Evolutionary conservation across 2,329 filamentous ascomycete species (phyloP).

Genomic region (Botrytis medusae): DNA sequence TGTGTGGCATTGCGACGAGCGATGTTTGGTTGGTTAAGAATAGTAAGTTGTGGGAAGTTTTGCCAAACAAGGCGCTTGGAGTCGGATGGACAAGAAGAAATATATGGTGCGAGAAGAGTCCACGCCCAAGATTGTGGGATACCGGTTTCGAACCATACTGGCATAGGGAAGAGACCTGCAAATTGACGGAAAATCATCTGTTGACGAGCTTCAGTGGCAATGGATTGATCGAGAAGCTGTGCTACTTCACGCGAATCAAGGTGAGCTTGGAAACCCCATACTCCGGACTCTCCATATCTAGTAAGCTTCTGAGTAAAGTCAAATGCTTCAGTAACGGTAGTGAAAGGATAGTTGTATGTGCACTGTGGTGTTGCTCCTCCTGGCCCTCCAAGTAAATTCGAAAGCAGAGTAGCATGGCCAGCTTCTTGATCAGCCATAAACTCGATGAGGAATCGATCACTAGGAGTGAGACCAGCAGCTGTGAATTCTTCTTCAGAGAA

Average conservation of each 20-base stretch:
- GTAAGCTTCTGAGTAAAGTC: conserved; percentile 88
- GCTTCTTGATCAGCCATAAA: conserved; percentile 78
- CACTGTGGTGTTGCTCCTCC: conserved; percentile 65
- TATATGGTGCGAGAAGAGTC: conserved; percentile 79
- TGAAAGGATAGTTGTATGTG: conserved; percentile 78
- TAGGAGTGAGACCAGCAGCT: conserved; percentile 63
- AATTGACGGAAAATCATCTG: conserved; percentile 85
- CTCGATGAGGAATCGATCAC: conserved; percentile 69
- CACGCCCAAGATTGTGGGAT: conserved; percentile 84
- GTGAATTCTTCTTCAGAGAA: conserved; percentile 71
- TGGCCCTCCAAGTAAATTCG: conserved; percentile 69
- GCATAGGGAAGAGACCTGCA: conserved; percentile 75
- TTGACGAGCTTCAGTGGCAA: conserved; percentile 77
- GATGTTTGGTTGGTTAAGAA: conserved; percentile 76
- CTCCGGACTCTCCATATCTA: conserved; percentile 74
- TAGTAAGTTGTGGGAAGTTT: conserved; percentile 72
- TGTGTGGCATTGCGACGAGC: conserved; percentile 64
- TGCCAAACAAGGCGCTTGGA: conserved; percentile 79
- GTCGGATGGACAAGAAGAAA: conserved; percentile 70
- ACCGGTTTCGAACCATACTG: conserved; percentile 77
- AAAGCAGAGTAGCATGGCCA: conserved; percentile 74
- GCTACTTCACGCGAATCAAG: conserved; percentile 74
- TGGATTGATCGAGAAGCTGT: conserved; percentile 71
- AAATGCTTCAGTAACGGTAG: conserved; percentile 71
- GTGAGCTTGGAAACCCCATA: conserved; percentile 78